Evolutionary conservation across 2,329 filamentous ascomycete genomes (phyloP), one percentile per base, ranked within the genome.

Genomic region (Claviceps paspali): DNA sequence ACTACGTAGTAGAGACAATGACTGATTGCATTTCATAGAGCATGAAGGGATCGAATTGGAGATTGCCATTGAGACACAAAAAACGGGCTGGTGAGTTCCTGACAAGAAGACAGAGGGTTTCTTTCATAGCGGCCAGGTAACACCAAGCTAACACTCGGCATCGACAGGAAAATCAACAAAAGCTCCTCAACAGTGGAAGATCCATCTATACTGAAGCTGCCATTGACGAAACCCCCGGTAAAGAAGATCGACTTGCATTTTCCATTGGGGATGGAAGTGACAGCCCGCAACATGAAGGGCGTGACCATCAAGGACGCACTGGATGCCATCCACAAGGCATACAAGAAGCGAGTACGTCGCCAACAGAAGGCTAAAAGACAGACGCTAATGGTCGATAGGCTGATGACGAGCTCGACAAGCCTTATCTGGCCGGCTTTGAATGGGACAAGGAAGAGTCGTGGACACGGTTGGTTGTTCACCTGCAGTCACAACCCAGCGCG

Each of bases 251-350:
- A 94, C 62, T 70, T 96, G 33, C 77, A 86, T 62, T 94, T 93
- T 70, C 83, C 84, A 12, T 68, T 92, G 37, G 88, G 88, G 36
- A 73, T 91, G 39, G 79, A 88, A 54, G 82, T 95, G 47, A 83
- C 81, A 23, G 88, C 86, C 54, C 76, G 88, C 53, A 96, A 95
- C 63, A 66, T 87, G 51, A 88, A 87, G 62, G 88, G 88, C 39
- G 86, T 96, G 48, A 96, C 88, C 40, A 88, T 96, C 70, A 95
- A 95, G 69, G 88, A 96, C 61, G 86, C 86, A 41, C 58, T 94
- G 59, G 87, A 95, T 59, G 88, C 85, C 52, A 95, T 96, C 63
- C 70, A 94, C 71, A 95, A 94, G 70, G 75, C 82, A 50, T 93
- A 84, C 70, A 93, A 92, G 74, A 95, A 95, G 76, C 81, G 87